Conservation (phyloP, 2,329 filamentous ascomycete species). For the Boeremia exigua region DNA sequence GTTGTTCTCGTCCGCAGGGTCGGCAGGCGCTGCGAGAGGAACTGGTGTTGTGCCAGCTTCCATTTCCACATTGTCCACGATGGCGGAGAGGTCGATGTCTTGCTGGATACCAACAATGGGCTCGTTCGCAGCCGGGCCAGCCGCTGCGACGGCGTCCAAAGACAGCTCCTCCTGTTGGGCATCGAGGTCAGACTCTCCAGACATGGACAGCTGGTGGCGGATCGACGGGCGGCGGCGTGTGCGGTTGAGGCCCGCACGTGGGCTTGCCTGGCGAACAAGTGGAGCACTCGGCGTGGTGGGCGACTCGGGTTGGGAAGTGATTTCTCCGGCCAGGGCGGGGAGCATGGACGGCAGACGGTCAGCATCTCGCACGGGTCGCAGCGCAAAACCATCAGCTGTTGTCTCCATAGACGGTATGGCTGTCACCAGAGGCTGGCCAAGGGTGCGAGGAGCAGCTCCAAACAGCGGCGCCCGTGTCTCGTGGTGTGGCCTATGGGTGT, state of each 20-base stretch:
- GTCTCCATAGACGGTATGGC: constrained; percentile 71
- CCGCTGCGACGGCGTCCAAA: constrained; percentile 77
- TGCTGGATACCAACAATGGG: constrained; percentile 81
- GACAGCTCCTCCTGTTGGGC: constrained; percentile 81
- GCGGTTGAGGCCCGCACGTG: constrained; percentile 55
- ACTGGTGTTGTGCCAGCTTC: constrained; percentile 73
- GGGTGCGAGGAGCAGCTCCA: constrained; percentile 49
- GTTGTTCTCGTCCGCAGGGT: constrained; percentile 73
- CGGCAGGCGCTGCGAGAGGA: constrained; percentile 78
- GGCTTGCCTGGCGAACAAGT: constrained; percentile 44
- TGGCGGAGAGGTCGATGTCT: constrained; percentile 84
- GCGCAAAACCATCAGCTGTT: constrained; percentile 68
- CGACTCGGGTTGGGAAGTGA: constrained; percentile 86
- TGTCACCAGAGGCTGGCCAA: constrained; percentile 71
- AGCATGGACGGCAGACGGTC: constrained; percentile 85
- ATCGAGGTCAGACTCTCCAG: constrained; percentile 82
- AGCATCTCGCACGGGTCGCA: constrained; percentile 85
- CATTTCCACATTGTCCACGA: constrained; percentile 81
- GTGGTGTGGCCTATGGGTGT: constrained; percentile 48
- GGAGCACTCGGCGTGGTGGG: constrained; percentile 52
- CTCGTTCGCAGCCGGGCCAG: constrained; percentile 70
- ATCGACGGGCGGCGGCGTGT: constrained; percentile 80
- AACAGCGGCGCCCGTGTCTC: constrained; percentile 52
- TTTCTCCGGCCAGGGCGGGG: constrained; percentile 68
- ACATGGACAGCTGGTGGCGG: constrained; percentile 83